These are phyloP conservation scores for Aureobasidium sp. DNA, from an alignment of 2,329 filamentous ascomycete species.

Conservation along the genomic window DNA sequence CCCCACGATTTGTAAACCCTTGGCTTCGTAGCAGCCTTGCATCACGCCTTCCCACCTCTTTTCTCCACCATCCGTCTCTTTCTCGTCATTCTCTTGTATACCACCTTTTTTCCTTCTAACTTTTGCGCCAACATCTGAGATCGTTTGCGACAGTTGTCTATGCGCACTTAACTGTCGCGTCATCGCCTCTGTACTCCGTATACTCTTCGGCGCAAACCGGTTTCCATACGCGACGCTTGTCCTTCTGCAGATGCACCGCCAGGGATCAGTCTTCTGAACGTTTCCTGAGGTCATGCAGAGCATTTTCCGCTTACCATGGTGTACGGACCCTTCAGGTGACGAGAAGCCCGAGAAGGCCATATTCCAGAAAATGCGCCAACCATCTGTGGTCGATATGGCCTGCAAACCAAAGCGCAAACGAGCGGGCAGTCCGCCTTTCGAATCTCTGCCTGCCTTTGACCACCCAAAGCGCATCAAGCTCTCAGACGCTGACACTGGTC, in stretches of 20 bases:
- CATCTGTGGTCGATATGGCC: constrained; percentile 41
- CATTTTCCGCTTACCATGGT: constrained; percentile 46
- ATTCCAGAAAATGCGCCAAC: constrained; percentile 36
- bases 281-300: constrained; percentile 36
- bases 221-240: background rate
- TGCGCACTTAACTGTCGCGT: constrained; percentile 13
- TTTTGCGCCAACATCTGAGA: background rate
- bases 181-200: constrained; percentile 5
- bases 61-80: background rate
- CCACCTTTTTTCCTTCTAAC: background rate
- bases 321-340: constrained; percentile 34
- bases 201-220: constrained; percentile 5
- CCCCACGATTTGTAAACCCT: constrained; percentile 4
- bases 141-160: background rate
- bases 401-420: constrained; percentile 54
- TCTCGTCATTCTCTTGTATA: constrained; percentile 7
- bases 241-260: constrained; percentile 1
- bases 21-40: constrained; percentile 5
- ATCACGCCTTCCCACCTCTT: constrained; percentile 13
- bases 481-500: constrained; percentile 15
- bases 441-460: constrained; percentile 22
- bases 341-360: constrained; percentile 38
- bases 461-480: constrained; percentile 26
- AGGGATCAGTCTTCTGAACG: background rate
- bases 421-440: constrained; percentile 40